Conservation (phyloP, 257 asterid species). For the Plantago major region DNA sequence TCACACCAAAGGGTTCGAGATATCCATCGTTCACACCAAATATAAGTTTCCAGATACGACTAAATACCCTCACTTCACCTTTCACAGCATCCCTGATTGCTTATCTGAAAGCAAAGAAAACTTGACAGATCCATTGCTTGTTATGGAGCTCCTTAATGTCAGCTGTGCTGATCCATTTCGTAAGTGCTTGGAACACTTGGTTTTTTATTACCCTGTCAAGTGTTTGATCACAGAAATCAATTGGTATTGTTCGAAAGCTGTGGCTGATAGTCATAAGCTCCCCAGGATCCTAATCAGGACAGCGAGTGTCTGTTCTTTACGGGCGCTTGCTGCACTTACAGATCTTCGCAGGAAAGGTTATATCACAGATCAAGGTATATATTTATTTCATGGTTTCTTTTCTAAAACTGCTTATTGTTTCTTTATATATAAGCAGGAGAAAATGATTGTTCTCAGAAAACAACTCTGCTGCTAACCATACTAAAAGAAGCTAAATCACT, state of each 20-base stretch:
- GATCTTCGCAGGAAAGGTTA: constrained; percentile 22
- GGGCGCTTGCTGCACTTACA: constrained; percentile 24
- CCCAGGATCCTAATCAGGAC: constrained; percentile 42
- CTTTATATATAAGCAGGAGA: too few relatives aligned
- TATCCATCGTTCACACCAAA: constrained; percentile 42
- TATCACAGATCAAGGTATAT: constrained; percentile 30
- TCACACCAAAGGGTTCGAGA: constrained; percentile 32
- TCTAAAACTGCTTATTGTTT: too few relatives aligned
- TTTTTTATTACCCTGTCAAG: constrained; percentile 4
- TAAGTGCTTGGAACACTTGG: constrained; percentile 5
- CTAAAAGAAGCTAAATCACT: too few relatives aligned
- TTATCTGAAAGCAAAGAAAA: constrained; percentile 9
- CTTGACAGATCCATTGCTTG: constrained; percentile 12
- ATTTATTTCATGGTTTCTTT: background rate
- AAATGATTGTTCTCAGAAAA: too few relatives aligned
- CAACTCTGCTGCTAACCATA: too few relatives aligned
- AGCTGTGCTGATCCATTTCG: constrained; percentile 21
- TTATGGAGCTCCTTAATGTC: constrained; percentile 16
- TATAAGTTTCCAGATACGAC: constrained; percentile 28
- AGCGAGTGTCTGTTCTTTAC: constrained; percentile 22
- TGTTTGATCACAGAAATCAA: constrained; percentile 28
- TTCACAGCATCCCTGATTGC: constrained; percentile 39
- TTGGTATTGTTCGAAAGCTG: constrained; percentile 27
- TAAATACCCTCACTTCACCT: constrained; percentile 31
- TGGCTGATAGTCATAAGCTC: constrained; percentile 28